Percentiles rank a stretch among this genome's conserved stretches.
Conservation (phyloP, 768 basidiomycete species). For the Tulasnella sp. region DNA sequence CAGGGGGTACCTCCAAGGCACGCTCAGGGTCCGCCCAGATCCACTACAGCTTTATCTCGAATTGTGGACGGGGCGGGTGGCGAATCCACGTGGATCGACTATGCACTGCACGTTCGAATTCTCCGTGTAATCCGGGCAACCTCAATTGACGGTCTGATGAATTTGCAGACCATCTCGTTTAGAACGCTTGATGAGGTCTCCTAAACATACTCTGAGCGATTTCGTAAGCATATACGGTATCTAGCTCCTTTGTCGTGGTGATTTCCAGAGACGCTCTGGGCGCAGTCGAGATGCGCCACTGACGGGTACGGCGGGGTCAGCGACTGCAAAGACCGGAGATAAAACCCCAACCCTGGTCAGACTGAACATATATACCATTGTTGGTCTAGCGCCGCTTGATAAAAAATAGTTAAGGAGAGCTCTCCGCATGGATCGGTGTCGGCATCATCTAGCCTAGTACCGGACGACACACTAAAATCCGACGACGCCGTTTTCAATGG, state of each 20-base stretch:
- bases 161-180: background rate
- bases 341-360: background rate
- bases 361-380: background rate
- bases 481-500: background rate
- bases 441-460: background rate
- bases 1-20: background rate
- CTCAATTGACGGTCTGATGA: background rate
- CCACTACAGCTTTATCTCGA: background rate
- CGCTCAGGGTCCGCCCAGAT: background rate
- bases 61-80: background rate
- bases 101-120: background rate
- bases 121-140: background rate
- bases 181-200: background rate
- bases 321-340: background rate
- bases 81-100: background rate
- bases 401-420: background rate
- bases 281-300: too few relatives aligned
- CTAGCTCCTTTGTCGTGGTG: background rate
- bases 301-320: too few relatives aligned
- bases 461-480: background rate
- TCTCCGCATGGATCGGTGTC: background rate
- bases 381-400: background rate
- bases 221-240: background rate
- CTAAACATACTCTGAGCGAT: background rate
- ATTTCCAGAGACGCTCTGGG: too few relatives aligned